Percentiles rank a stretch among this genome's conserved stretches.
Evolutionary conservation across 2,329 filamentous ascomycete genomes (phyloP).

Genomic region (Cordyceps farinosa): DNA sequence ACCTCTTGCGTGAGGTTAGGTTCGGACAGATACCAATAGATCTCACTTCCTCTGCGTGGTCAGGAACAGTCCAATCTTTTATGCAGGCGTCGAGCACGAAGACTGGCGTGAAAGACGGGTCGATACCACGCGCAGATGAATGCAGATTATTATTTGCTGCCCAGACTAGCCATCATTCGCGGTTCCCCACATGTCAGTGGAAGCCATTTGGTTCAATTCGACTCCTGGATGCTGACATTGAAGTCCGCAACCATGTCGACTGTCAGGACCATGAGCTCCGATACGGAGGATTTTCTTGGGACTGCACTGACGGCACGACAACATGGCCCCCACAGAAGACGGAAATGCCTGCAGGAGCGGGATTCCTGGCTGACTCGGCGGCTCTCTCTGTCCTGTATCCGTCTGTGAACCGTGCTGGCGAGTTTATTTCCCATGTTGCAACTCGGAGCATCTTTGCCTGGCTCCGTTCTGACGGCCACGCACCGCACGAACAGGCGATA

Average conservation of each 20-base stretch:
- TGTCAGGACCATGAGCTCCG: slow-evolving; percentile 26
- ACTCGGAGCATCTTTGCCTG: slow-evolving; percentile 30
- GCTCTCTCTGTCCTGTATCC: background rate
- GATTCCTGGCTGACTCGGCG: background rate
- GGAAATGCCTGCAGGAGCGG: background rate
- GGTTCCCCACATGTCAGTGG: slow-evolving; percentile 28
- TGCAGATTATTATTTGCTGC: slow-evolving; percentile 28
- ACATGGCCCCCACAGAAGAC: background rate
- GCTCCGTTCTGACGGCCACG: slow-evolving; percentile 26
- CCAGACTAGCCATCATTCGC: slow-evolving; percentile 22
- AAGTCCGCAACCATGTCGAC: slow-evolving; percentile 27
- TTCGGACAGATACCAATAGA: slow-evolving; percentile 27
- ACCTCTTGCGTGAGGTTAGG: slow-evolving; percentile 22
- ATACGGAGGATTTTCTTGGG: slow-evolving; percentile 24
- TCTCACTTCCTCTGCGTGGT: slow-evolving; percentile 28
- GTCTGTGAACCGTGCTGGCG: slow-evolving; percentile 20
- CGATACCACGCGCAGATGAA: slow-evolving; percentile 24
- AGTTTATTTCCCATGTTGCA: slow-evolving; percentile 27
- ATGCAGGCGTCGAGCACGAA: slow-evolving; percentile 25
- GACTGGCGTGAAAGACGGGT: background rate
- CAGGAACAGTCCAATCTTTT: slow-evolving; percentile 27
- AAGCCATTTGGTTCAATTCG: slow-evolving; percentile 28
- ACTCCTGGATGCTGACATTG: slow-evolving; percentile 27
- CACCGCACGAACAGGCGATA: slow-evolving; percentile 20
- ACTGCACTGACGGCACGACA: slow-evolving; percentile 17